Base-by-base conservation (phyloP, 2,329 filamentous ascomycete species). In the Fusarium sp. region DNA sequence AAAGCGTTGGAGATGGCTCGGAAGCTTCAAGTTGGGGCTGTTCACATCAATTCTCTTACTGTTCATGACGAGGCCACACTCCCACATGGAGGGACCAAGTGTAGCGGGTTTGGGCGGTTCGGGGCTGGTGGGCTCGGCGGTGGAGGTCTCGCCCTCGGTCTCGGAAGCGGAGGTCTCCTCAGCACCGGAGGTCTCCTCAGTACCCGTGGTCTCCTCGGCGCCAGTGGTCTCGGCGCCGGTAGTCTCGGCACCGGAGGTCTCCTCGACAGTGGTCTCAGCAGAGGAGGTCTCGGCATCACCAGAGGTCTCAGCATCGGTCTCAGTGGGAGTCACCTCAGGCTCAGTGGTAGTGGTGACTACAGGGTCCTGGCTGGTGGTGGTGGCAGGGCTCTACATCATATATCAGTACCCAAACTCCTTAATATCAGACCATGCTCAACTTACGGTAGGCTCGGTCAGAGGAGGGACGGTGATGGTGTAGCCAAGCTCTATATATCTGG, bases 141-240 rank as follows among this genome's bases (percentile, higher is more conserved):
- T 14, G 9, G 42, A 45, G 42, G 42, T 45, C 42, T 45, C 20
- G 42, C 13, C 42, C 22, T 58, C 62, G 31, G 66, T 68, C 40
- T 42, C 56, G 24, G 65, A 58, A 50, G 45, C 45, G 45, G 45
- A 50, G 54, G 75, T 70, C 13, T 67, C 54, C 16, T 70, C 62
- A 47, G 69, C 67, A 18, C 63, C 70, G 45, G 47, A 54, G 24
- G 65, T 29, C 18, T 38, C 27, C 14, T 29, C 62, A 47, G 74
- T 76, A 31, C 69, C 52, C 34, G 64, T 58, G 62, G 47, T 52
- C 47, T 52, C 42, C 42, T 52, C 47, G 11, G 47, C 47, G 24
- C 24, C 24, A 9, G 22, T 50, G 45, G 45, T n/a, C 24, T 27
- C 45, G 4, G 22, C 22, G 18, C 22, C 45, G 16, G 42, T 24